Conservation (phyloP, 2,329 filamentous ascomycete genomes). For the Neoarthrinium moseri region DNA sequence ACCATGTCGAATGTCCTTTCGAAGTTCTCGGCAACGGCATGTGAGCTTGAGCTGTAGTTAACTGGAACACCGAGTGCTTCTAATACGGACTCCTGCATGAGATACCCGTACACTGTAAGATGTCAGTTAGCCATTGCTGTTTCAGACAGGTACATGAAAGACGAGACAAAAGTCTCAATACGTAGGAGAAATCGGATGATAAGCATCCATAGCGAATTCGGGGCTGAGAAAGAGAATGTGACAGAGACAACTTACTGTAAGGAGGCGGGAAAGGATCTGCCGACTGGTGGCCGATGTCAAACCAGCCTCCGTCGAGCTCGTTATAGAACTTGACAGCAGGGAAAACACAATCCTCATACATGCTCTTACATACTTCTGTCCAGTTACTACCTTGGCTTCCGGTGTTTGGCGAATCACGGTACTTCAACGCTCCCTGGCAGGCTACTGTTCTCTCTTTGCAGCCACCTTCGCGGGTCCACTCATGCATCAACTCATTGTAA, state of each 20-base stretch:
- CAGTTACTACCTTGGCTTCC: background rate
- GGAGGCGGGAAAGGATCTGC: constrained; percentile 51
- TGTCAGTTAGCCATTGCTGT: no score
- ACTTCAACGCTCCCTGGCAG: constrained; percentile 11
- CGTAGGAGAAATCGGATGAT: background rate
- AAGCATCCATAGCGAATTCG: background rate
- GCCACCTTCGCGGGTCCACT: constrained; percentile 8
- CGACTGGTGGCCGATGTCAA: constrained; percentile 30
- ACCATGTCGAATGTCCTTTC: constrained; percentile 27
- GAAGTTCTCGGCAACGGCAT: constrained; percentile 45
- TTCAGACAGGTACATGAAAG: no score
- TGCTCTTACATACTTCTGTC: background rate
- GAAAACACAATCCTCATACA: constrained; percentile 10
- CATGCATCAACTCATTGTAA: constrained; percentile 4
- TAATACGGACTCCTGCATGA: constrained; percentile 58
- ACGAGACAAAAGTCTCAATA: no score
- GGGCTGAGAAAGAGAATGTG: no score
- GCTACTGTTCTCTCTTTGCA: constrained; percentile 5
- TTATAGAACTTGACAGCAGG: background rate
- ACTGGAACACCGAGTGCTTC: constrained; percentile 56
- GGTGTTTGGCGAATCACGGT: background rate
- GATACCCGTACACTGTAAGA: constrained; percentile 45
- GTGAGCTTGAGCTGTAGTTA: constrained; percentile 50
- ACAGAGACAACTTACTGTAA: constrained; percentile 40
- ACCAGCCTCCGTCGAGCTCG: constrained; percentile 9